phyloP scores from a whole-genome alignment of 352 stramenopile species.

The Phytophthora meadii region DNA sequence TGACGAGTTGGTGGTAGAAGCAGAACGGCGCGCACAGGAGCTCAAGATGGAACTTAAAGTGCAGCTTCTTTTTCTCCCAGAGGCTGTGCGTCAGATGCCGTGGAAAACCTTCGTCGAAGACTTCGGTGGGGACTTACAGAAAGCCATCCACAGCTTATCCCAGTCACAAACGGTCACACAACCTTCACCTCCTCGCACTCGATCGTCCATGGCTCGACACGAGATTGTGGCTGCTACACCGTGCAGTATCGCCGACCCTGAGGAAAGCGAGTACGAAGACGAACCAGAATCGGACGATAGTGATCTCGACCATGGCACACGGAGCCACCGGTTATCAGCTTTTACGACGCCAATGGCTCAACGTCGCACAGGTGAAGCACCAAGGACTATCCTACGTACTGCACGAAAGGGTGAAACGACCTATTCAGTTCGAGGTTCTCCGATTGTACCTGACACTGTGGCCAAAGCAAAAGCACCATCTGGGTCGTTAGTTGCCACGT shows the following conservation, averaged over 20 bases:
- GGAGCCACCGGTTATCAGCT: conserved; percentile 32
- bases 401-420: conserved; percentile 75
- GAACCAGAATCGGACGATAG: conserved; percentile 6
- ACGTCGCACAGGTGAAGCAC: conserved; percentile 13
- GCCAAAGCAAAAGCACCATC: conserved; percentile 64
- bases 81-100: conserved; percentile 75
- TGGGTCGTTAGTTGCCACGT: conserved; percentile 69
- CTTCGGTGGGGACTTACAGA: conserved; percentile 75
- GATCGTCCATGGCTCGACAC: conserved; percentile 25
- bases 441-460: conserved; percentile 64
- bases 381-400: conserved; percentile 65
- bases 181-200: conserved; percentile 14
- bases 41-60: conserved; percentile 81
- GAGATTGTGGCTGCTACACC: conserved; percentile 54
- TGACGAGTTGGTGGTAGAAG: conserved; percentile 55
- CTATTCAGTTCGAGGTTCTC: conserved; percentile 76
- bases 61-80: conserved; percentile 77
- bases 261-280: conserved; percentile 28
- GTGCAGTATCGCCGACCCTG: conserved; percentile 30
- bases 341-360: conserved; percentile 54
- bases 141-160: conserved; percentile 76
- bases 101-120: conserved; percentile 86
- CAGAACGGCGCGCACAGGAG: conserved; percentile 65
- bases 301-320: conserved; percentile 7
- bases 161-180: conserved; percentile 24